These are phyloP conservation scores for Mangifera indica DNA, from an alignment of 345 rosid genomes.

Conservation along the genomic window DNA sequence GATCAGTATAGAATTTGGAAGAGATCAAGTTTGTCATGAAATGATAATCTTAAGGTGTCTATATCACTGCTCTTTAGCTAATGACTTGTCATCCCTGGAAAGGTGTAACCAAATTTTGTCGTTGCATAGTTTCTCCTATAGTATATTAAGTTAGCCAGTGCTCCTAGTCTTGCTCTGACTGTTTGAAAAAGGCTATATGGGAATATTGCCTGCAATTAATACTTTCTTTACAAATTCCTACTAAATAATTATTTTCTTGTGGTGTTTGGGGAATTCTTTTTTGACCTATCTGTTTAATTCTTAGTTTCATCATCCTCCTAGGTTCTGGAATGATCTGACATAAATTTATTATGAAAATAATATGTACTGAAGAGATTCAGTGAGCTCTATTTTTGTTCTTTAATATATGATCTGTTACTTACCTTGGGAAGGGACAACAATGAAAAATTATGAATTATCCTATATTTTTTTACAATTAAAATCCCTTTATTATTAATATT, in stretches of 20 bases:
- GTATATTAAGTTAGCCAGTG: neutral
- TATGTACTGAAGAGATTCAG: neutral
- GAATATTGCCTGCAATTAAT: neutral
- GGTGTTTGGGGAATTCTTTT: neutral
- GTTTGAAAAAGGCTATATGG: neutral
- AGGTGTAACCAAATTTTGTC: neutral
- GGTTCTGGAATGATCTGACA: neutral
- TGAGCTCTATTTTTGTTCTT: neutral
- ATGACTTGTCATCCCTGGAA: no score
- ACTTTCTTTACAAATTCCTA: neutral
- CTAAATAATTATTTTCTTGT: neutral
- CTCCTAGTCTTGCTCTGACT: neutral
- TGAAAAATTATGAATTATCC: no score
- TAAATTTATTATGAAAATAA: neutral
- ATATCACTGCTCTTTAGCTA: neutral
- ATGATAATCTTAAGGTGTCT: neutral
- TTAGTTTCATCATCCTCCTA: neutral
- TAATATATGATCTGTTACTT: neutral
- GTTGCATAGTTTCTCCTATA: neutral
- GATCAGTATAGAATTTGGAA: neutral
- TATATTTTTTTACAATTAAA: no score
- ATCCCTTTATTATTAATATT: no score
- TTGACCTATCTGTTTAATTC: neutral
- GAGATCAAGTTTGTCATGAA: neutral
- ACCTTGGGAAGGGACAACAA: neutral